A percentile compares a stretch with the other conserved stretches of the same genome.
Conservation (phyloP, 1,284 basidiomycete genomes). For the Trametes sp. region DNA sequence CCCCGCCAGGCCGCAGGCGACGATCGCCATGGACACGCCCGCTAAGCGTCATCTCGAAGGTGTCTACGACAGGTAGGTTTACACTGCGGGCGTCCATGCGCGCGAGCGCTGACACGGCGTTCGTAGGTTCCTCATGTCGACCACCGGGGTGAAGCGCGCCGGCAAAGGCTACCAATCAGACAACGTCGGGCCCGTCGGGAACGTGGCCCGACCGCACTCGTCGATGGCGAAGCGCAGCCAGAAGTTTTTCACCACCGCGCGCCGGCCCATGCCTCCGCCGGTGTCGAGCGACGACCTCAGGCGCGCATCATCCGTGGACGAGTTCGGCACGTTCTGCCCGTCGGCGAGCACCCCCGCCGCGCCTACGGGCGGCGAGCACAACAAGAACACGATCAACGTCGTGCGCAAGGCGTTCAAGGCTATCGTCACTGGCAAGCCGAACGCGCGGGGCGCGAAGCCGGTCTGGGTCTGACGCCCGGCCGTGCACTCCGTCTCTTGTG, state of each 20-base stretch:
- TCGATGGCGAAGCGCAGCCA: conserved; percentile 47
- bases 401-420: conserved; percentile 72
- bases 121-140: conserved; percentile 70
- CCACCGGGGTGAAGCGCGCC: conserved; percentile 74
- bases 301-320: conserved; percentile 40
- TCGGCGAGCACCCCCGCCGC: conserved; percentile 23
- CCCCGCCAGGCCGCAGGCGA: conserved; percentile 47
- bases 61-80: conserved; percentile 66
- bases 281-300: conserved; percentile 66
- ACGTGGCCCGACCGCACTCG: conserved; percentile 35
- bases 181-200: conserved; percentile 48
- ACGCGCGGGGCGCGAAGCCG: conserved; percentile 25
- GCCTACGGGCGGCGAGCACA: conserved; percentile 49
- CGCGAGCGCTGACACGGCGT: background rate
- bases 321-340: conserved; percentile 38
- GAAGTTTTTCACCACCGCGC: conserved; percentile 58
- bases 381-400: conserved; percentile 57
- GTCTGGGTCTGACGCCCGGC: conserved; percentile 25
- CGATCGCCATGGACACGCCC: conserved; percentile 58
- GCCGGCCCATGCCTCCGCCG: conserved; percentile 68
- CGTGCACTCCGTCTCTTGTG: no score
- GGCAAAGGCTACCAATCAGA: conserved; percentile 81
- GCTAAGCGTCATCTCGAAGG: conserved; percentile 63
- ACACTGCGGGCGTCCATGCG: background rate
- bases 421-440: conserved; percentile 38